phyloP scores from a whole-genome alignment of 495 filamentous ascomycete genomes.

The Talaromyces stipitatus region DNA sequence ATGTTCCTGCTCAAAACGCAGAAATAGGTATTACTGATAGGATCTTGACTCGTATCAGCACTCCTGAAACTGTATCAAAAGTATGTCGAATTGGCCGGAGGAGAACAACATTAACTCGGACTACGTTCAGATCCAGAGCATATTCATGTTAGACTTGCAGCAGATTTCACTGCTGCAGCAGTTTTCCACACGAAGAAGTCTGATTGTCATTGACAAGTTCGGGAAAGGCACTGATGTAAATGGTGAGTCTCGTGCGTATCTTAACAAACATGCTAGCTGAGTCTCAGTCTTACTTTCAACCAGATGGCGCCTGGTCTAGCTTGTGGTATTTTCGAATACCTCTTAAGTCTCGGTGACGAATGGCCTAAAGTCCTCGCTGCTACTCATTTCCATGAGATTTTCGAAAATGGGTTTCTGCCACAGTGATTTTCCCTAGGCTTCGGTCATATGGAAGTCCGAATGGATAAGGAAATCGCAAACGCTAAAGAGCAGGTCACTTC shows the following conservation, averaged over 20 bases:
- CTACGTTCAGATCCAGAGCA: slow-evolving; percentile 60
- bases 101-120: not conserved
- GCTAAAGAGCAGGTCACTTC: slow-evolving; percentile 77
- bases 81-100: slow-evolving; percentile 16
- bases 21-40: slow-evolving; percentile 86
- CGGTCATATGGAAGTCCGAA: slow-evolving; percentile 81
- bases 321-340: slow-evolving; percentile 70
- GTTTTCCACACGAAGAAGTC: slow-evolving; percentile 66
- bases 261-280: not conserved
- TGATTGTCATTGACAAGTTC: slow-evolving; percentile 90
- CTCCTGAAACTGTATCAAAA: slow-evolving; percentile 76
- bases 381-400: slow-evolving; percentile 94
- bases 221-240: slow-evolving; percentile 84
- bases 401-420: slow-evolving; percentile 62
- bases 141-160: slow-evolving; percentile 89
- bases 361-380: slow-evolving; percentile 77
- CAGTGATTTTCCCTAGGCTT: slow-evolving; percentile 54
- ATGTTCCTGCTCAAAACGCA: slow-evolving; percentile 73
- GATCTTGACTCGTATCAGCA: slow-evolving; percentile 82
- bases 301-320: slow-evolving; percentile 84
- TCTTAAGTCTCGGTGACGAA: slow-evolving; percentile 51
- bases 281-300: not conserved
- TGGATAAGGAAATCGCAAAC: slow-evolving; percentile 52
- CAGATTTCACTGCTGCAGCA: slow-evolving; percentile 75
- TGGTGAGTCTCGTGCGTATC: slow-evolving; percentile 23